These are phyloP conservation scores for Selaginella tamariscina DNA, from an alignment of 75 land plant species.

Conservation along the genomic window DNA sequence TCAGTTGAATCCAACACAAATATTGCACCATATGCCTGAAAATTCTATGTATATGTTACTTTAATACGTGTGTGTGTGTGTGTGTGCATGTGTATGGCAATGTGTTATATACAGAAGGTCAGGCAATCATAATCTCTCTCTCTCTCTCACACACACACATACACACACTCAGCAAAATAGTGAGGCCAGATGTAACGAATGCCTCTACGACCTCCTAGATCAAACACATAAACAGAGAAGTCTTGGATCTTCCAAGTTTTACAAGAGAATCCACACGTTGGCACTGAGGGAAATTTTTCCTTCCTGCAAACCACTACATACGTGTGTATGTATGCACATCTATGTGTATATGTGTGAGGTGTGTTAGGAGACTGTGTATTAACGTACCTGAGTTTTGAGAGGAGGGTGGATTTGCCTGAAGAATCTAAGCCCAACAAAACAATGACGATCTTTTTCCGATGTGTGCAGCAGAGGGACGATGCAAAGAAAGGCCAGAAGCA, in stretches of 20 bases:
- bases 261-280: slow-evolving; percentile 11
- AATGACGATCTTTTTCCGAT: neutral
- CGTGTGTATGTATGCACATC: neutral
- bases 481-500: neutral
- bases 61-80: no score
- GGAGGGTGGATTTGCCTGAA: slow-evolving; percentile 20
- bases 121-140: no score
- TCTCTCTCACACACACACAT: no score
- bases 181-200: slow-evolving; percentile 23
- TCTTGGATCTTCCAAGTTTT: slow-evolving; percentile 7
- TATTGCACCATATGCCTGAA: slow-evolving; percentile 19
- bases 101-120: no score
- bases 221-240: slow-evolving; percentile 7
- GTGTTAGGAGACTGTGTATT: neutral
- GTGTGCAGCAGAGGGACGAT: neutral
- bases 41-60: neutral
- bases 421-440: slow-evolving; percentile 16
- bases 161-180: slow-evolving; percentile 14
- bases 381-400: slow-evolving; percentile 8
- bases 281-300: neutral
- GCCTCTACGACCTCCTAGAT: slow-evolving; percentile 18
- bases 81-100: no score
- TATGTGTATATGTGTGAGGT: neutral
- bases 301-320: neutral
- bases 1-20: slow-evolving; percentile 17